These are phyloP conservation scores for Puccinia triticina DNA, from an alignment of 1,284 basidiomycete species.

Conservation along the genomic window DNA sequence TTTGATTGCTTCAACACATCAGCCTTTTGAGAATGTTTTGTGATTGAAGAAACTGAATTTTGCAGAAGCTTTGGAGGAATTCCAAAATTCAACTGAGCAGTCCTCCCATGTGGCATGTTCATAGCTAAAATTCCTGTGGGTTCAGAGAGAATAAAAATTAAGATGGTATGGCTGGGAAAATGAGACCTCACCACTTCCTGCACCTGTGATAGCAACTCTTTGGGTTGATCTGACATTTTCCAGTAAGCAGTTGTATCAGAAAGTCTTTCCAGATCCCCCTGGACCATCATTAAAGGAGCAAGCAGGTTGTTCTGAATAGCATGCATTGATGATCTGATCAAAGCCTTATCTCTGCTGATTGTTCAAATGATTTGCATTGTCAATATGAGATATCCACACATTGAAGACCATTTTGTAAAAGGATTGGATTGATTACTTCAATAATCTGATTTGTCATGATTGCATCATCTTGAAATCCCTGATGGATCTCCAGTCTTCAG, in stretches of 20 bases:
- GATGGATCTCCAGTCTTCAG: constrained; percentile 60
- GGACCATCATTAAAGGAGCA: constrained; percentile 64
- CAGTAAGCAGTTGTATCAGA: constrained; percentile 63
- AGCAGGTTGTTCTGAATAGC: constrained; percentile 56
- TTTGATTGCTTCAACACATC: background rate
- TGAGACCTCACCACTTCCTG: background rate
- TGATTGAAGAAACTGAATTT: background rate
- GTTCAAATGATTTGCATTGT: constrained; percentile 59
- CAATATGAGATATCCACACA: constrained; percentile 52
- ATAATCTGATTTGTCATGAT: constrained; percentile 63
- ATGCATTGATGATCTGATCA: constrained; percentile 60
- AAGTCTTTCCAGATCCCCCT: constrained; percentile 65
- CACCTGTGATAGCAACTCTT: constrained; percentile 61
- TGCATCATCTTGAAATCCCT: constrained; percentile 58
- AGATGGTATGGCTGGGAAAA: background rate
- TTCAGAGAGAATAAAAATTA: background rate
- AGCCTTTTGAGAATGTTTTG: background rate
- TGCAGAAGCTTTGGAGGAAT: background rate
- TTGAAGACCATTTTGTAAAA: constrained; percentile 58
- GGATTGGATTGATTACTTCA: constrained; percentile 60
- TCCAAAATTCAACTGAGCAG: constrained; percentile 1
- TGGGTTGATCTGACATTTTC: constrained; percentile 57
- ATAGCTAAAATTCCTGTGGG: background rate
- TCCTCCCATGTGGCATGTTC: background rate
- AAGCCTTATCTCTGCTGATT: constrained; percentile 61